Base-by-base conservation (phyloP, 2,329 filamentous ascomycete species). In the Catunica adiposa region DNA sequence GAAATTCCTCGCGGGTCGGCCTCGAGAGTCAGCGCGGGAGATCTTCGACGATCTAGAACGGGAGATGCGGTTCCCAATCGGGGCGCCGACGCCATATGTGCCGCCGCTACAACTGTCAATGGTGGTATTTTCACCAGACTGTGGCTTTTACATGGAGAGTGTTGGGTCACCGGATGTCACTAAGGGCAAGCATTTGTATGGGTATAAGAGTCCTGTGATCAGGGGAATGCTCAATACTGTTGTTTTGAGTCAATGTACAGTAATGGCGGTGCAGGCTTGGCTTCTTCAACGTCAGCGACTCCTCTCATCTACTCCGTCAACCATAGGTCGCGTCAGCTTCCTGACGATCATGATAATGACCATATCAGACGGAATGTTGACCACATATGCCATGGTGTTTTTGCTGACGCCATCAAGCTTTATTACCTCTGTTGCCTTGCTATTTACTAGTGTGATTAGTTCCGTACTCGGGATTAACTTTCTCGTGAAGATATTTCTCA, bases 51-150 rank as follows among this genome's bases (percentile, higher is more conserved):
- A 66, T 34, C 75, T 84, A 57, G 82, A 85, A 65, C 68, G 73
- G 25, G 82, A 85, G 64, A 71, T 85, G 40, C 74, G 79, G 20
- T 73, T 73, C 57, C 81, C 81, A 1, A 73, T 72, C 15, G 82
- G 82, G 1, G 77, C 75, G 8, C 79, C 80, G 2, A 70, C 78
- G 29, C 70, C 71, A 3, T 66, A 63, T n/a, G 66, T 77, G 6
- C 80, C 82, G 2, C 71, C 68, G 29, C 70, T 85, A 29, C 72
- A 77, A 56, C 77, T 84, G 69, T 83, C 81, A 1, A 71, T 77
- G 4, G 72, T 84, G 22, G 69, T 83, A 17, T 84, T 79, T 66
- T 84, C 82, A 9, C 82, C 82, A 1, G 82, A 84, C 64, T 85
- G 82, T 62, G 77, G 73, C 3, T 83, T 79, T 65, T 81, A 83